Conservation (phyloP, 2,329 filamentous ascomycete genomes). For the Bretziella fagacearum region DNA sequence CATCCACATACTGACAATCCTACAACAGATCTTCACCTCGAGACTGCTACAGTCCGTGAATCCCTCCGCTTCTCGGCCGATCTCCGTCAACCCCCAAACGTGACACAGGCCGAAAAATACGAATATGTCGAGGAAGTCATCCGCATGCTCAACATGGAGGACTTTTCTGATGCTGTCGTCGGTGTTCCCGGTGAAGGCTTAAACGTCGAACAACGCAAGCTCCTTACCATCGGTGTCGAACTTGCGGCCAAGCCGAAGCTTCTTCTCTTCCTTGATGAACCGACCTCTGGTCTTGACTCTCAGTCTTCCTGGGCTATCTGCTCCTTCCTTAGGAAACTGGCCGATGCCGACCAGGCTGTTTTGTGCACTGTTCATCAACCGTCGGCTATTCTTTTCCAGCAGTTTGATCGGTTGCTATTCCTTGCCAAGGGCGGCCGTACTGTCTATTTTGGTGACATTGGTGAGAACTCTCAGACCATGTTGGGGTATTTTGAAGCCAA, state of each 20-base stretch:
- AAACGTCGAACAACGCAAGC: conserved; percentile 45
- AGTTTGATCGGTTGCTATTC: conserved; percentile 45
- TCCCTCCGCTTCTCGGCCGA: conserved; percentile 38
- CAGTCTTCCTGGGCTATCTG: conserved; percentile 48
- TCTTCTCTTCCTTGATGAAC: conserved; percentile 45
- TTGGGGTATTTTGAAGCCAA: conserved; percentile 48
- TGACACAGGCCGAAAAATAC: conserved; percentile 40
- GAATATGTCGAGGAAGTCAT: conserved; percentile 48
- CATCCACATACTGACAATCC: conserved; percentile 2
- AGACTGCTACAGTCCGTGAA: conserved; percentile 38
- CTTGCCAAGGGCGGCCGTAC: conserved; percentile 48
- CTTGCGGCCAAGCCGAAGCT: conserved; percentile 39
- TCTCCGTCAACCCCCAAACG: conserved; percentile 36
- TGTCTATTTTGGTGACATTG: conserved; percentile 53
- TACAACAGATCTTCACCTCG: conserved; percentile 35
- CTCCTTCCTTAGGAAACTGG: conserved; percentile 43
- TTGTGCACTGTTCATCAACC: conserved; percentile 41
- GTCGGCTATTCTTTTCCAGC: conserved; percentile 33
- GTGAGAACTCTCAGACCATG: conserved; percentile 38
- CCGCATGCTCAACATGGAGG: conserved; percentile 47
- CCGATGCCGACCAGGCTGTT: conserved; percentile 35
- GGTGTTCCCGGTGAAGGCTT: conserved; percentile 44
- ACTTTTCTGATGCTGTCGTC: conserved; percentile 49
- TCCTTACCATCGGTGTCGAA: conserved; percentile 45
- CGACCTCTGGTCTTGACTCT: conserved; percentile 43